phyloP scores from a whole-genome alignment of 306 rosid genomes.

The Delonix regia region DNA sequence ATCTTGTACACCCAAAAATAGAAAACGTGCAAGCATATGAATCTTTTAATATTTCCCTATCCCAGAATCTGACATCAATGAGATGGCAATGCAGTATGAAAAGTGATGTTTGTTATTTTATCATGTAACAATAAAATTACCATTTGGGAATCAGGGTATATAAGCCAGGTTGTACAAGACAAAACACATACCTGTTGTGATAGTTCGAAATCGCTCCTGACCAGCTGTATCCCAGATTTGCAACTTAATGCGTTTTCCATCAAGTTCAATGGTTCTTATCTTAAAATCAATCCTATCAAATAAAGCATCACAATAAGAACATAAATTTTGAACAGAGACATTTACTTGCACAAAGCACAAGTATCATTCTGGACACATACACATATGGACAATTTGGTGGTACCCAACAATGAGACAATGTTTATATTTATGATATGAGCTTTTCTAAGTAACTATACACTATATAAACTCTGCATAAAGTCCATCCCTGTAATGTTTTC shows the following conservation, averaged over 20 bases:
- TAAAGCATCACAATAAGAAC: slow-evolving; percentile 25
- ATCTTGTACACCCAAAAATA: background rate
- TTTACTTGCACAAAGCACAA: background rate
- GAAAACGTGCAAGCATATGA: background rate
- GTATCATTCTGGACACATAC: slow-evolving; percentile 22
- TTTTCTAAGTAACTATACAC: slow-evolving; percentile 4
- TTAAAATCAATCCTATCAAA: slow-evolving; percentile 78
- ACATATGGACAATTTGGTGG: slow-evolving; percentile 12
- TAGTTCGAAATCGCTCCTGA: slow-evolving; percentile 86
- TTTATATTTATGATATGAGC: background rate
- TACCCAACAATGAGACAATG: slow-evolving; percentile 14
- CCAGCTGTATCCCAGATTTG: slow-evolving; percentile 96
- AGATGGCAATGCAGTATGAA: background rate
- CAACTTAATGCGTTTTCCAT: slow-evolving; percentile 74
- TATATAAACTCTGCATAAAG: slow-evolving; percentile 8
- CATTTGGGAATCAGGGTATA: background rate
- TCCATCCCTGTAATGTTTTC: slow-evolving; percentile 6
- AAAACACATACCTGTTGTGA: slow-evolving; percentile 67
- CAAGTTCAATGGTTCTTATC: slow-evolving; percentile 89
- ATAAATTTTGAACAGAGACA: slow-evolving; percentile 3
- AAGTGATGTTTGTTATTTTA: background rate
- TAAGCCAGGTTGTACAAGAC: slow-evolving; percentile 16
- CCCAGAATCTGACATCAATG: slow-evolving; percentile 14
- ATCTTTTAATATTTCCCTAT: background rate
- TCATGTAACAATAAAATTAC: background rate